These are phyloP conservation scores for Arthrobotrys musiformis DNA, from an alignment of 2,329 filamentous ascomycete genomes.

Conservation along the genomic window DNA sequence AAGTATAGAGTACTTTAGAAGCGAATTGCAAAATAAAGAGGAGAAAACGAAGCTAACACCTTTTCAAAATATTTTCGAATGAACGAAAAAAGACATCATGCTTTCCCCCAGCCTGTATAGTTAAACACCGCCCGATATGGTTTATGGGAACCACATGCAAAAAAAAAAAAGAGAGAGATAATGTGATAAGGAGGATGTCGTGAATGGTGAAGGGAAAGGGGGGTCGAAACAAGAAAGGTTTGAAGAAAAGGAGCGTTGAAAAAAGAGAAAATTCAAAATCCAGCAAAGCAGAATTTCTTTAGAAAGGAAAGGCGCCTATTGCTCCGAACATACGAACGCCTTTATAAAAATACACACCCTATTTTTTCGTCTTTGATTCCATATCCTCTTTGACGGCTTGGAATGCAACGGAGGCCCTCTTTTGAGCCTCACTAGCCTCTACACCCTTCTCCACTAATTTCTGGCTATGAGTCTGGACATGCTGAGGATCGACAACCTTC, in stretches of 20 bases:
- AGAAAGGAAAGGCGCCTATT: neutral
- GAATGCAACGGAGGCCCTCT: neutral
- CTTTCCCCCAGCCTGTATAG: neutral
- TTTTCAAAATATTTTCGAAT: neutral
- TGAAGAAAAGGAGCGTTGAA: neutral
- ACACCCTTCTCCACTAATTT: conserved; percentile 16
- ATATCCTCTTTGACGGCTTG: neutral
- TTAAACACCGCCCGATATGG: conserved; percentile 3
- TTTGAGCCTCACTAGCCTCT: neutral
- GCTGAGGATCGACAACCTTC: neutral
- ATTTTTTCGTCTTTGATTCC: neutral
- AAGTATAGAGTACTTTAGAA: neutral
- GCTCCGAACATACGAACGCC: neutral
- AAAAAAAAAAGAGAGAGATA: conserved; percentile 9
- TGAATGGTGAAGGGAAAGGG: neutral
- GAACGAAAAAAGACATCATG: neutral
- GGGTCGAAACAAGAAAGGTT: neutral
- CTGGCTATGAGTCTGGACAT: neutral
- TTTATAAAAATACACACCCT: neutral
- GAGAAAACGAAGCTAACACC: neutral
- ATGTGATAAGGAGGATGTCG: neutral
- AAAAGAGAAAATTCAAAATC: neutral
- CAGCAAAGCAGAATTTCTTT: neutral
- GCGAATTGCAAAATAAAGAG: neutral
- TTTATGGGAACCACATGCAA: neutral